These are phyloP conservation scores for Colletotrichum tropicicola DNA, from an alignment of 2,329 filamentous ascomycete genomes.

Conservation along the genomic window DNA sequence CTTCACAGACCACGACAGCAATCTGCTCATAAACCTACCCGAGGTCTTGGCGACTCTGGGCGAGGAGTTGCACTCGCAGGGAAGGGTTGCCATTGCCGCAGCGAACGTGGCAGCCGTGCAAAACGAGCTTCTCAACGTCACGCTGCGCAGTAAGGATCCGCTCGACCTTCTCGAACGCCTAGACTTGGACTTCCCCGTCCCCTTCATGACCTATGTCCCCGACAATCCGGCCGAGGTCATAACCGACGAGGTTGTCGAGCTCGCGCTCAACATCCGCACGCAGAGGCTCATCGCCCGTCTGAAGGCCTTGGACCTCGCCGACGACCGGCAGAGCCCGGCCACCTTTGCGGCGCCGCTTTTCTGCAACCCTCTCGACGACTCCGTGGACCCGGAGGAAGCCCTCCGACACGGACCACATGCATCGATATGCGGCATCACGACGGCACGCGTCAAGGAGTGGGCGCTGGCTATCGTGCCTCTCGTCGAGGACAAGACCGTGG, in stretches of 20 bases:
- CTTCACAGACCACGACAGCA: constrained; percentile 33
- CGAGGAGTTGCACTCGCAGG: not conserved
- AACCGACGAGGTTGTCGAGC: constrained; percentile 31
- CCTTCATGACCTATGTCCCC: constrained; percentile 35
- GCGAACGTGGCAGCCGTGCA: constrained; percentile 48
- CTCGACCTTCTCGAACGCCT: constrained; percentile 41
- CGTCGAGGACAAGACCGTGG: not conserved
- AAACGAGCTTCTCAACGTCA: constrained; percentile 33
- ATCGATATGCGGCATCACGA: not conserved
- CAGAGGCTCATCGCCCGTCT: constrained; percentile 42
- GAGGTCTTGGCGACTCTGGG: constrained; percentile 5
- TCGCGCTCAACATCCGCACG: constrained; percentile 48
- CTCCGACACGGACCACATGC: constrained; percentile 14
- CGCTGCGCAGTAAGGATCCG: constrained; percentile 29
- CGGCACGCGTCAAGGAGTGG: not conserved
- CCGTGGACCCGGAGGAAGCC: not conserved
- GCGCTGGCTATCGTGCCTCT: not conserved
- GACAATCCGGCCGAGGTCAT: constrained; percentile 4
- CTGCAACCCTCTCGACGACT: not conserved
- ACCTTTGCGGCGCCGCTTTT: constrained; percentile 8
- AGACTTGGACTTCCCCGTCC: constrained; percentile 40
- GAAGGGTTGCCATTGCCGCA: constrained; percentile 35
- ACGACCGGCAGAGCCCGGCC: not conserved
- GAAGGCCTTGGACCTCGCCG: not conserved
- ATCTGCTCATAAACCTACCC: constrained; percentile 40